Conservation (phyloP, 257 asterid genomes). For the Primulina tabacum region DNA sequence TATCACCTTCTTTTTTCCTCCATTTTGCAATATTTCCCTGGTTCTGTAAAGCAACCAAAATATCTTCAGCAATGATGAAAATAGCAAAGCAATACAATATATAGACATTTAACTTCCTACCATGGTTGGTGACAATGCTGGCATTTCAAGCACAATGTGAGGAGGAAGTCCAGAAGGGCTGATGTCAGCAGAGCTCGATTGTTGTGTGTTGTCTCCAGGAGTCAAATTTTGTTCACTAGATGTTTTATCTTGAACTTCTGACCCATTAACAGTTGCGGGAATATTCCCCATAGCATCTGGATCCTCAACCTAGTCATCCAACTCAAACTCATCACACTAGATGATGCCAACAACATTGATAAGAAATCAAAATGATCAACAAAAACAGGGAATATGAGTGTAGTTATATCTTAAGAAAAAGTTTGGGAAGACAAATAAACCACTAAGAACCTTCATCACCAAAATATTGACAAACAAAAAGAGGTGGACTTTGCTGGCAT, state of each 20-base stretch:
- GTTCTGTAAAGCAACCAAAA: conserved; percentile 48
- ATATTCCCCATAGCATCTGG: conserved; percentile 64
- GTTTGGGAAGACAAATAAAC: conserved; percentile 9
- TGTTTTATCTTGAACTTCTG: conserved; percentile 46
- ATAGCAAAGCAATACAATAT: conserved; percentile 11
- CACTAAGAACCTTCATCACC: conserved; percentile 5
- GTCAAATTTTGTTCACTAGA: conserved; percentile 42
- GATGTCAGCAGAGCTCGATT: conserved; percentile 54
- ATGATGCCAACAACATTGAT: conserved; percentile 25
- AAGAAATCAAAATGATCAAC: background rate
- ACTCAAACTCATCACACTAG: conserved; percentile 30
- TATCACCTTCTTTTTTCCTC: conserved; percentile 94
- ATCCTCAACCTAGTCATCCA: conserved; percentile 80
- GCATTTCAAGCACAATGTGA: conserved; percentile 88
- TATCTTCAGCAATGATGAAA: conserved; percentile 26
- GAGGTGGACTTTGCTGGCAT: conserved; percentile 18
- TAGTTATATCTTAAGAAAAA: conserved; percentile 13
- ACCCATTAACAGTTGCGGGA: conserved; percentile 52
- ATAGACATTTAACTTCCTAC: conserved; percentile 40
- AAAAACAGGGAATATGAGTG: background rate
- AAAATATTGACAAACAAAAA: conserved; percentile 10
- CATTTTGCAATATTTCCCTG: conserved; percentile 89
- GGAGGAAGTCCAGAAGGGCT: conserved; percentile 84
- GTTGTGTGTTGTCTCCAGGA: conserved; percentile 39
- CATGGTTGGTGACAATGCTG: conserved; percentile 98